phyloP scores from a whole-genome alignment of 371 early-diverging fungal species.

The Mortierella sp. region DNA sequence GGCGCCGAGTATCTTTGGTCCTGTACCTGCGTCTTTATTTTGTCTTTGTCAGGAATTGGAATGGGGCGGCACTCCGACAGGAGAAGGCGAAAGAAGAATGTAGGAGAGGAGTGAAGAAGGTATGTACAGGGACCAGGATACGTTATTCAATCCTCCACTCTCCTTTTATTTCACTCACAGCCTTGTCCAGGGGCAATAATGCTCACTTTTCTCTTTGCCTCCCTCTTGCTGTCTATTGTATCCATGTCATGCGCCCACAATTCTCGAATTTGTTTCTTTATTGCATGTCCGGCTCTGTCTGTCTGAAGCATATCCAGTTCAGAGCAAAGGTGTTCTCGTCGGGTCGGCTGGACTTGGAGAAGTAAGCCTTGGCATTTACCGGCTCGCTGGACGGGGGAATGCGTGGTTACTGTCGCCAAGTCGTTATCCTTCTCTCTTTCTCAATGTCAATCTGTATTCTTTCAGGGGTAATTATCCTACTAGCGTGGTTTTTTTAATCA shows the following conservation, averaged over 20 bases:
- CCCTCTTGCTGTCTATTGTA: too few species aligned
- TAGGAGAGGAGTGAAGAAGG: not conserved
- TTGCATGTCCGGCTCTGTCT: not conserved
- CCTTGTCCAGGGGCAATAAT: not conserved
- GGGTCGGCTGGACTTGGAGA: not conserved
- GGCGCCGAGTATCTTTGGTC: not conserved
- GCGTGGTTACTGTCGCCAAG: not conserved
- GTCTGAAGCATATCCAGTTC: not conserved
- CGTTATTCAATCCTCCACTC: not conserved
- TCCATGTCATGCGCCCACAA: not conserved
- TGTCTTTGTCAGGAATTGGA: too few species aligned
- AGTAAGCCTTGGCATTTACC: not conserved
- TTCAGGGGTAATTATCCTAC: not conserved
- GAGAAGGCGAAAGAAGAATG: not conserved
- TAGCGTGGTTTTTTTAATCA: not conserved
- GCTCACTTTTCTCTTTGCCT: not conserved
- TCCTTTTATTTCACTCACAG: not conserved
- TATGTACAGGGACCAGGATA: not conserved
- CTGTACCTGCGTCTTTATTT: slow-evolving; percentile 1
- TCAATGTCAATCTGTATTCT: not conserved
- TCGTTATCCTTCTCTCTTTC: not conserved
- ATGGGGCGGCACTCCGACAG: too few species aligned
- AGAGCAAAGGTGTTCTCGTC: not conserved
- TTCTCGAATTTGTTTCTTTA: not conserved
- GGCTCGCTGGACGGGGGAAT: not conserved